Conservation (phyloP, 805 yeast species). For the Debaryomyces hansenii region DNA sequence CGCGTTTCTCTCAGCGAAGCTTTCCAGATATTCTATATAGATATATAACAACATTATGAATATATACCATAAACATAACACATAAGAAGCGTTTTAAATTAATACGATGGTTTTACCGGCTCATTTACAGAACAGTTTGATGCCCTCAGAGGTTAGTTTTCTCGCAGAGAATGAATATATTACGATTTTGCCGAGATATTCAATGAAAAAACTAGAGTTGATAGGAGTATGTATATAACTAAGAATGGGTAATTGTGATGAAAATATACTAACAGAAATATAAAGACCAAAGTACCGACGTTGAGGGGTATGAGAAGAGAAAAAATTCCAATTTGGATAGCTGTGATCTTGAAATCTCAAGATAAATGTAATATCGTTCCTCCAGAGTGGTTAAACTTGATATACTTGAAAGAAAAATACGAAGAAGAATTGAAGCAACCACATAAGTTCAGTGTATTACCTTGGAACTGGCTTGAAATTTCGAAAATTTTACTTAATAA, state of each 20-base stretch:
- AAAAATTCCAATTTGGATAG: constrained; percentile 84
- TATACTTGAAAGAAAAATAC: constrained; percentile 53
- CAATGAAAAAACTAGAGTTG: constrained; percentile 62
- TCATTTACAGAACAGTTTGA: constrained; percentile 52
- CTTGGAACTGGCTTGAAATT: constrained; percentile 87
- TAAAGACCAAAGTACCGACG: constrained; percentile 51
- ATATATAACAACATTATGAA: too few species aligned
- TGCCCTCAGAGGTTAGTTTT: constrained; percentile 79
- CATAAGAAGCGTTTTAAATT: not conserved
- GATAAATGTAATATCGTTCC: constrained; percentile 81
- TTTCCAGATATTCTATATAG: too few species aligned
- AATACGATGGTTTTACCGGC: constrained; percentile 62
- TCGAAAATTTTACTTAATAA: constrained; percentile 65
- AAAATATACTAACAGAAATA: not conserved
- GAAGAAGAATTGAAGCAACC: constrained; percentile 64
- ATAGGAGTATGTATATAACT: constrained; percentile 51
- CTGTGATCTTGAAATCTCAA: constrained; percentile 78
- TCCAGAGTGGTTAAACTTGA: constrained; percentile 77
- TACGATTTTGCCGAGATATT: constrained; percentile 75
- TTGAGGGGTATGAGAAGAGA: constrained; percentile 67
- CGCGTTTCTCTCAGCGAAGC: not conserved
- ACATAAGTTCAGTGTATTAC: constrained; percentile 65
- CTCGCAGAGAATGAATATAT: constrained; percentile 79
- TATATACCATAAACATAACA: too few species aligned
- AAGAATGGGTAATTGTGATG: not conserved